Conservation (phyloP, 768 basidiomycete genomes). For the Kwoniella europaea region DNA sequence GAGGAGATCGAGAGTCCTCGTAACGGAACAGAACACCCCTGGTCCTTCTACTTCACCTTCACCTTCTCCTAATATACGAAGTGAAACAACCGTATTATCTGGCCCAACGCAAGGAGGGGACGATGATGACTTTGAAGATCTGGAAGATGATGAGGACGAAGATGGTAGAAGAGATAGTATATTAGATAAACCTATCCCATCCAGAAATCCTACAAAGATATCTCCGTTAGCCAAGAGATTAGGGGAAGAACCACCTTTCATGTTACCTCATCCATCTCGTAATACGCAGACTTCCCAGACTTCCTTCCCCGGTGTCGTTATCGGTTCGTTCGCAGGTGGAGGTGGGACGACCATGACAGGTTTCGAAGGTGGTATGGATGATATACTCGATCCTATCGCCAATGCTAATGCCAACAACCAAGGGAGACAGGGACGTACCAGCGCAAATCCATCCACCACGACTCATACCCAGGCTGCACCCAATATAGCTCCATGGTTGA, state of each 20-base stretch:
- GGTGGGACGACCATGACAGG: conserved; percentile 10
- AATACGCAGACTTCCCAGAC: conserved; percentile 26
- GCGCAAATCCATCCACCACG: conserved; percentile 9
- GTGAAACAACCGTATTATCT: neutral
- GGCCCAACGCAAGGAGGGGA: neutral
- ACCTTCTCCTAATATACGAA: neutral
- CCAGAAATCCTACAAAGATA: conserved; percentile 3
- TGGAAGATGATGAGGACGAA: conserved; percentile 9
- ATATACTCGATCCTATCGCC: conserved; percentile 37
- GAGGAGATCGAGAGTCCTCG: conserved; percentile 9
- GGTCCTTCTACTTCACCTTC: neutral
- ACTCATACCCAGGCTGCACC: conserved; percentile 29
- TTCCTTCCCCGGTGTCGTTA: conserved; percentile 43
- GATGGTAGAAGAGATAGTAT: conserved; percentile 15
- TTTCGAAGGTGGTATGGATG: conserved; percentile 43
- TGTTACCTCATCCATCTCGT: conserved; percentile 33
- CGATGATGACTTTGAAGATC: conserved; percentile 3
- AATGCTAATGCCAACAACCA: conserved; percentile 19
- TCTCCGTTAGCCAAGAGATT: conserved; percentile 39
- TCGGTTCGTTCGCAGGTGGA: conserved; percentile 40
- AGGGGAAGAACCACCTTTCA: conserved; percentile 44
- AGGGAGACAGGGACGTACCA: conserved; percentile 29
- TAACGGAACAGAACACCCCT: conserved; percentile 7
- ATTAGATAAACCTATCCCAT: neutral
- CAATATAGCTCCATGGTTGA: conserved; percentile 57